phyloP scores from a whole-genome alignment of 139 green algal genomes.

The Chlorella sp. region DNA sequence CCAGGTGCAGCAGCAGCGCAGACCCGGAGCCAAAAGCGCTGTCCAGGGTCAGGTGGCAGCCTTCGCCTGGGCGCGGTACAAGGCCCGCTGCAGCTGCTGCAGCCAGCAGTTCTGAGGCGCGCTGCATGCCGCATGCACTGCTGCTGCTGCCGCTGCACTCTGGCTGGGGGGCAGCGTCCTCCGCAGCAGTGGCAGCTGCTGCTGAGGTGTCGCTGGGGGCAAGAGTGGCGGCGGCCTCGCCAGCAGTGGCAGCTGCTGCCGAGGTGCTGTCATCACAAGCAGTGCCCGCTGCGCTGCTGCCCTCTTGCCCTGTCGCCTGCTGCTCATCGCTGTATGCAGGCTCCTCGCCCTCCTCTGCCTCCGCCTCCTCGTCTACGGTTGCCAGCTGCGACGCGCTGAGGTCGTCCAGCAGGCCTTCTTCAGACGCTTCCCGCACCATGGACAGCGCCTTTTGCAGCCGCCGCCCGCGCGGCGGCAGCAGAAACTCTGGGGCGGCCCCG shows the following conservation, averaged over 20 bases:
- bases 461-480: not conserved
- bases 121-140: no score
- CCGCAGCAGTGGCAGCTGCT: slow-evolving; percentile 20
- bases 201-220: no score
- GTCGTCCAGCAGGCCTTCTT: not conserved
- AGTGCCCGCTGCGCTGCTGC: not conserved
- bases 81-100: slow-evolving; percentile 2
- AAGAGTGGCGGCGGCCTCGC: not conserved
- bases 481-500: not conserved
- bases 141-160: no score
- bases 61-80: slow-evolving; percentile 20
- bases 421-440: not conserved
- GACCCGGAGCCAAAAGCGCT: not conserved
- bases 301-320: not conserved
- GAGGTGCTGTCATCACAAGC: no score
- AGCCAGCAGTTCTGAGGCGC: not conserved
- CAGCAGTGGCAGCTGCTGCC: slow-evolving; percentile 26
- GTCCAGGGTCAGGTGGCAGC: slow-evolving; percentile 16
- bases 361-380: not conserved
- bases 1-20: slow-evolving; percentile 26
- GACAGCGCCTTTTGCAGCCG: slow-evolving; percentile 3
- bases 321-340: not conserved
- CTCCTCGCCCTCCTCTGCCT: not conserved
- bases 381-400: no score
- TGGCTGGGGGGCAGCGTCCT: not conserved